Evolutionary conservation across 805 yeast genomes (phyloP).

Genomic region (Lipomyces oligophaga): DNA sequence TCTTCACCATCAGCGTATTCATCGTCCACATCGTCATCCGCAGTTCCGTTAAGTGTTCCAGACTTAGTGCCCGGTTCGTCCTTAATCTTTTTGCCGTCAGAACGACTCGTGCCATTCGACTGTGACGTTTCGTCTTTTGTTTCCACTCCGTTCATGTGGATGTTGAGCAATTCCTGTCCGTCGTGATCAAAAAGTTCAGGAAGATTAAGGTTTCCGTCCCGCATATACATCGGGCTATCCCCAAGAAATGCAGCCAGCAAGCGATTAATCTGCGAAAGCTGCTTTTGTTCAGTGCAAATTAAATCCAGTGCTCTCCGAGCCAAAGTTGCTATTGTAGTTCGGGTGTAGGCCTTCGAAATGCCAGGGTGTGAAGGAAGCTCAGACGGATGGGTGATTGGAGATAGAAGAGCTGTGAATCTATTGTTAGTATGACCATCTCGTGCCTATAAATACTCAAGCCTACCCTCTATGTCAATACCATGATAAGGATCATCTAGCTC

Average conservation of each 20-base stretch:
- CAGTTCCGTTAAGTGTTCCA: slow-evolving; percentile 10
- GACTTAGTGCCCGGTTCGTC: slow-evolving; percentile 1
- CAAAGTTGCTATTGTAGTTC: slow-evolving; percentile 52
- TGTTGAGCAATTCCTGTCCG: slow-evolving; percentile 32
- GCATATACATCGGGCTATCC: slow-evolving; percentile 69
- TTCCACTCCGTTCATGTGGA: not conserved
- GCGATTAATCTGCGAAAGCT: slow-evolving; percentile 65
- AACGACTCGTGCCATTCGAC: not conserved
- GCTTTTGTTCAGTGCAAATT: slow-evolving; percentile 76
- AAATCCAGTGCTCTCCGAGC: slow-evolving; percentile 71
- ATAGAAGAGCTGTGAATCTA: slow-evolving; percentile 47
- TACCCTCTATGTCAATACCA: slow-evolving; percentile 48
- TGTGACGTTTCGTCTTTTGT: not conserved
- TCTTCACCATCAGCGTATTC: slow-evolving; percentile 12
- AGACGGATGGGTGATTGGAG: slow-evolving; percentile 76
- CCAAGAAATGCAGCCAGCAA: slow-evolving; percentile 79
- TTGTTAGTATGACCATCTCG: slow-evolving; percentile 15
- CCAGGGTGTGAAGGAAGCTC: slow-evolving; percentile 73
- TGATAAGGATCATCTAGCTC: slow-evolving; percentile 48
- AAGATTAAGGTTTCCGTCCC: slow-evolving; percentile 61
- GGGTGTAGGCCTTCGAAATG: slow-evolving; percentile 60
- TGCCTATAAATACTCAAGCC: not conserved
- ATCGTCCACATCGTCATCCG: not conserved
- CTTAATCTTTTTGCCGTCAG: not conserved
- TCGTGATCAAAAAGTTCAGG: slow-evolving; percentile 63